phyloP scores from a whole-genome alignment of 2,329 filamentous ascomycete species.

The Claviceps citrina region DNA sequence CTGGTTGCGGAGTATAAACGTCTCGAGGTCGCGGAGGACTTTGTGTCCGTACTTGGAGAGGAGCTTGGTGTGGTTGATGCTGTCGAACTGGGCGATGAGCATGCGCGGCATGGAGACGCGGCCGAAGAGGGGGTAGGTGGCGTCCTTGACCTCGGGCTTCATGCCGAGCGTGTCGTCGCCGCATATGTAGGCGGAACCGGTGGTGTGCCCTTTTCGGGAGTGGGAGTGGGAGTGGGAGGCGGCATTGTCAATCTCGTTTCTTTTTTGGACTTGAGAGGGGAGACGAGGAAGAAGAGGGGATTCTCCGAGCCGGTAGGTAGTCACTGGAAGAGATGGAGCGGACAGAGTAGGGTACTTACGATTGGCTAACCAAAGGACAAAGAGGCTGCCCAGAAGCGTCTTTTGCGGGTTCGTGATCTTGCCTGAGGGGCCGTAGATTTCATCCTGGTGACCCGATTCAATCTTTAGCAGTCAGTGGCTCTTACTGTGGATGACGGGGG shows the following conservation, averaged over 20 bases:
- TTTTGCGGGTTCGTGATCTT: conserved; percentile 13
- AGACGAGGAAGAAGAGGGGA: too few species aligned
- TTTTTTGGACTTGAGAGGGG: too few species aligned
- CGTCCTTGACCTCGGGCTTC: conserved; percentile 18
- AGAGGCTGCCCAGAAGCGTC: conserved; percentile 24
- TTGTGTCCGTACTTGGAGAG: conserved; percentile 19
- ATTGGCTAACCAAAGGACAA: conserved; percentile 31
- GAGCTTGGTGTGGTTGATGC: conserved; percentile 22
- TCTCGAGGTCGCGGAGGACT: conserved; percentile 22
- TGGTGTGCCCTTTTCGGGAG: conserved; percentile 32
- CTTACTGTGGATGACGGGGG: too few species aligned
- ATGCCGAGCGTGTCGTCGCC: conserved; percentile 27
- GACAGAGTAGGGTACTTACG: too few species aligned
- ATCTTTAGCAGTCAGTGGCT: too few species aligned
- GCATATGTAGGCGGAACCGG: conserved; percentile 27
- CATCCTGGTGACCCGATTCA: too few species aligned
- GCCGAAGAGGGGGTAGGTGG: conserved; percentile 22
- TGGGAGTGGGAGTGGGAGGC: too few species aligned
- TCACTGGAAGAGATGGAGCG: too few species aligned
- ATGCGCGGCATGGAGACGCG: conserved; percentile 28
- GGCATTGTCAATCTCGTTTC: background rate
- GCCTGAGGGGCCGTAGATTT: background rate
- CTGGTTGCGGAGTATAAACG: conserved; percentile 20
- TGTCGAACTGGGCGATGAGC: conserved; percentile 31
- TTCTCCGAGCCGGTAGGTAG: too few species aligned